Percentiles rank a stretch among this genome's conserved stretches.
Conservation (phyloP, 148 eudicot species). For the Hydrangea macrophylla region DNA sequence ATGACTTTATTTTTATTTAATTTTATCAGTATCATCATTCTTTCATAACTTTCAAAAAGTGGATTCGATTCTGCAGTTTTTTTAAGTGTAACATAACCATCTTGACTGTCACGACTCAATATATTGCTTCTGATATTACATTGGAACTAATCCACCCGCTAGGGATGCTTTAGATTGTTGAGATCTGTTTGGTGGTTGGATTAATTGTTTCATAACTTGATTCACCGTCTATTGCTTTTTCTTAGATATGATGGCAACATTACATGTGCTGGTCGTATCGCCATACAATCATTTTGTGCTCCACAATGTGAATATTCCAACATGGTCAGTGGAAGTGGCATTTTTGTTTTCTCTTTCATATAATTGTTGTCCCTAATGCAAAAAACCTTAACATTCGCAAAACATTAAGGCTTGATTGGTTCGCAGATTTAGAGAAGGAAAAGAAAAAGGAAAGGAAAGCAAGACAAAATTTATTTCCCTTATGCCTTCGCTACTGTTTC, state of each 20-base stretch:
- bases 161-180: neutral
- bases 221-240: slow-evolving; percentile 9
- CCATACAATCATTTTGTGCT: slow-evolving; percentile 87
- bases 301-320: slow-evolving; percentile 82
- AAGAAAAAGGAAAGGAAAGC: no score
- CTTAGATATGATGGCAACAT: slow-evolving; percentile 43
- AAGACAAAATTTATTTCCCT: no score
- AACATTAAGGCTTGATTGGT: no score
- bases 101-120: neutral
- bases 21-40: neutral
- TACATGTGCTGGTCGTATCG: slow-evolving; percentile 64
- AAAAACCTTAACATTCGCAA: no score
- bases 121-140: neutral
- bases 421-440: no score
- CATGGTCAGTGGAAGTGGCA: slow-evolving; percentile 43
- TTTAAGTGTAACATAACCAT: neutral
- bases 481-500: no score
- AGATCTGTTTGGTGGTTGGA: slow-evolving; percentile 6
- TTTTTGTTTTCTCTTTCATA: neutral
- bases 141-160: neutral
- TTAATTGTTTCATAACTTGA: neutral
- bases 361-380: neutral
- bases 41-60: neutral
- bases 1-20: neutral
- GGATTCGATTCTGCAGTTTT: neutral